Conservation (phyloP, 495 filamentous ascomycete genomes). For the Daldinia decipiens region DNA sequence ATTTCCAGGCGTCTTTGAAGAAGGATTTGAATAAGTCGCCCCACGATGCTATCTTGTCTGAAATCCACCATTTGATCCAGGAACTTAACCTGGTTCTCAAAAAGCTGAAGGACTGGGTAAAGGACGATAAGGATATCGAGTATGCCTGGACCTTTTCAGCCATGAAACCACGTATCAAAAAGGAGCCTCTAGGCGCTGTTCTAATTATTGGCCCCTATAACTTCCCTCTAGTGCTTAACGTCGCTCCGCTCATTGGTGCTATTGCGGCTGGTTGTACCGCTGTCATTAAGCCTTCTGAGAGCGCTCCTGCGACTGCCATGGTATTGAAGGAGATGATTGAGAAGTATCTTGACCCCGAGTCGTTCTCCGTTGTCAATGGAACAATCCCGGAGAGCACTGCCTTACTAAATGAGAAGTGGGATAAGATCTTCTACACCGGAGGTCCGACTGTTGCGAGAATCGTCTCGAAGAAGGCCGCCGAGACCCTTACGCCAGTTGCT, state of each 20-base stretch:
- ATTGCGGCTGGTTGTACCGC: slow-evolving; percentile 92
- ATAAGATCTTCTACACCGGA: slow-evolving; percentile 98
- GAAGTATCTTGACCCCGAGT: slow-evolving; percentile 76
- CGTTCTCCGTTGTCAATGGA: slow-evolving; percentile 84
- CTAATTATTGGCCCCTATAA: slow-evolving; percentile 94
- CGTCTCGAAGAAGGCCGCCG: slow-evolving; percentile 90
- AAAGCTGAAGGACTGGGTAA: slow-evolving; percentile 81
- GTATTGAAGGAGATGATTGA: slow-evolving; percentile 81
- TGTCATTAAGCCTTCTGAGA: slow-evolving; percentile 89
- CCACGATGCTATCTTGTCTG: slow-evolving; percentile 75
- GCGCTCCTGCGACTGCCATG: slow-evolving; percentile 76
- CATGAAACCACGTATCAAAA: slow-evolving; percentile 79
- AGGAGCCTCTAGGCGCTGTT: slow-evolving; percentile 86
- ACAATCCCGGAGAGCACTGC: slow-evolving; percentile 80
- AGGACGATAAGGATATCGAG: slow-evolving; percentile 75
- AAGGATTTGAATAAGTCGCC: slow-evolving; percentile 77
- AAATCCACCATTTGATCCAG: slow-evolving; percentile 76
- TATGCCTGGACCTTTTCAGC: slow-evolving; percentile 72
- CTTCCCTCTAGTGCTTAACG: slow-evolving; percentile 82
- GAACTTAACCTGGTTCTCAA: slow-evolving; percentile 80
- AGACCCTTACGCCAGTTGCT: slow-evolving; percentile 86
- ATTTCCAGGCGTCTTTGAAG: slow-evolving; percentile 74
- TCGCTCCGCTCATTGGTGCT: slow-evolving; percentile 85
- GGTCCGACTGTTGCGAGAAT: slow-evolving; percentile 79
- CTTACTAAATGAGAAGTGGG: slow-evolving; percentile 88